These are phyloP conservation scores for Wallemia mellicola DNA, from an alignment of 1,284 basidiomycete species.

Conservation along the genomic window DNA sequence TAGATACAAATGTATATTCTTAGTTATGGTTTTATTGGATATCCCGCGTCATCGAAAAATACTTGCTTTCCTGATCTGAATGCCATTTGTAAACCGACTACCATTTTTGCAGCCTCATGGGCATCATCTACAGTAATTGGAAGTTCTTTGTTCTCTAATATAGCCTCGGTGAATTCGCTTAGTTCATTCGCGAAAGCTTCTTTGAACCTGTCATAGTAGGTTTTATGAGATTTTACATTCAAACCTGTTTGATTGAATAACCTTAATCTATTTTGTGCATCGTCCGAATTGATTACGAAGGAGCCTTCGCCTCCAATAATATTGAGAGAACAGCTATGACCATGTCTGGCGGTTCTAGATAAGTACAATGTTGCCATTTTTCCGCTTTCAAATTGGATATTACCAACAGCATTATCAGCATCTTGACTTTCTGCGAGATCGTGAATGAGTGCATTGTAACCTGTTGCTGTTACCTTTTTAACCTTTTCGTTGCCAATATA, in stretches of 20 bases:
- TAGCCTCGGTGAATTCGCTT: slow-evolving; percentile 4
- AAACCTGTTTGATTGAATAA: slow-evolving; percentile 10
- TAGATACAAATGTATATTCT: too few relatives aligned
- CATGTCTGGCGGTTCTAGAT: slow-evolving; percentile 9
- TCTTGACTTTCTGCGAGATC: slow-evolving; percentile 9
- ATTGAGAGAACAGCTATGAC: slow-evolving; percentile 10
- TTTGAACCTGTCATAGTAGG: slow-evolving; percentile 7
- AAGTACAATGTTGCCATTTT: slow-evolving; percentile 7
- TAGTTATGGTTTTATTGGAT: too few relatives aligned
- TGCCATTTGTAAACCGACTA: background rate
- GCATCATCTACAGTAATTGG: background rate
- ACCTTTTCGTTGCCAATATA: slow-evolving; percentile 9
- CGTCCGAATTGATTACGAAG: slow-evolving; percentile 9
- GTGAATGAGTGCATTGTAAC: slow-evolving; percentile 9
- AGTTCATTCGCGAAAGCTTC: slow-evolving; percentile 12
- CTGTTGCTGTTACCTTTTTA: slow-evolving; percentile 8
- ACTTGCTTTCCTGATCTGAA: background rate
- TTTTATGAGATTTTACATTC: slow-evolving; percentile 6
- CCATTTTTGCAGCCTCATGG: background rate
- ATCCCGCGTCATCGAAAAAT: too few relatives aligned
- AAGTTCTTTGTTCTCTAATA: slow-evolving; percentile 6
- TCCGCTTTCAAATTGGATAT: slow-evolving; percentile 9
- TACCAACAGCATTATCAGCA: slow-evolving; percentile 10
- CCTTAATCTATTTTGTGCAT: slow-evolving; percentile 8
- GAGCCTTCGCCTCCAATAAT: slow-evolving; percentile 10